Percentiles rank a stretch among this genome's conserved stretches.
These are phyloP conservation scores for Metschnikowia bowlesiae DNA, from an alignment of 805 yeast species.

Conservation along the genomic window DNA sequence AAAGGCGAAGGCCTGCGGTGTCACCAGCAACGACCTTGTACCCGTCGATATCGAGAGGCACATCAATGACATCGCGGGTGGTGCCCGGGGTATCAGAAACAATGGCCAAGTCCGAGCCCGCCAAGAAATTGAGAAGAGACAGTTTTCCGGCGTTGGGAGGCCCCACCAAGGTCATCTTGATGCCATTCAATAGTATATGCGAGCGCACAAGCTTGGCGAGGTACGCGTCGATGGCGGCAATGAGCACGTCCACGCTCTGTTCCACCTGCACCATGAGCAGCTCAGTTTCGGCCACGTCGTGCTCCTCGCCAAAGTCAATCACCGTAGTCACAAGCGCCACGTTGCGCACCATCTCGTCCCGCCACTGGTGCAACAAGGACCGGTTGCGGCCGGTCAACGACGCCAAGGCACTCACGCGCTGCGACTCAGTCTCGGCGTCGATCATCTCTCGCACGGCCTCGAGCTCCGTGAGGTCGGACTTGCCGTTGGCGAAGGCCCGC, in stretches of 20 bases:
- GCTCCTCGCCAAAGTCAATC: constrained; percentile 94
- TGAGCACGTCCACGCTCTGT: constrained; percentile 36
- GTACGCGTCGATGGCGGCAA: constrained; percentile 42
- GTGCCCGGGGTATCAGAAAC: constrained; percentile 93
- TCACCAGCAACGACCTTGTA: constrained; percentile 82
- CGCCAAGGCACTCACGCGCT: constrained; percentile 67
- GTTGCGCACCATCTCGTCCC: constrained; percentile 56
- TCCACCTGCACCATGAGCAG: constrained; percentile 50
- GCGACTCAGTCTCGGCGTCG: constrained; percentile 91
- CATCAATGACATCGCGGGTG: constrained; percentile 82
- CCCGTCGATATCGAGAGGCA: constrained; percentile 77
- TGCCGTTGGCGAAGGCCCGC: constrained; percentile 80
- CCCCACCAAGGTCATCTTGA: constrained; percentile 70
- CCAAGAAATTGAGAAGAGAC: constrained; percentile 71
- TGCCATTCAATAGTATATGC: constrained; percentile 66
- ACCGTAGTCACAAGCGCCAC: constrained; percentile 80
- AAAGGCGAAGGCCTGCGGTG: constrained; percentile 81
- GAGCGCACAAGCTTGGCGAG: constrained; percentile 48
- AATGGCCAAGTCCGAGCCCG: constrained; percentile 78
- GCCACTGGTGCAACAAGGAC: constrained; percentile 57
- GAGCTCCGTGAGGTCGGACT: constrained; percentile 80
- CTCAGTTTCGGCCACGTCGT: constrained; percentile 66
- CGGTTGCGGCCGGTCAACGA: constrained; percentile 70
- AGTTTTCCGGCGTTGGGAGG: constrained; percentile 98
- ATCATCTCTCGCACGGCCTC: constrained; percentile 88